Percentiles rank a stretch among this genome's conserved stretches.
Evolutionary conservation across 805 yeast genomes (phyloP).

Genomic region (Ogataea angusta): DNA sequence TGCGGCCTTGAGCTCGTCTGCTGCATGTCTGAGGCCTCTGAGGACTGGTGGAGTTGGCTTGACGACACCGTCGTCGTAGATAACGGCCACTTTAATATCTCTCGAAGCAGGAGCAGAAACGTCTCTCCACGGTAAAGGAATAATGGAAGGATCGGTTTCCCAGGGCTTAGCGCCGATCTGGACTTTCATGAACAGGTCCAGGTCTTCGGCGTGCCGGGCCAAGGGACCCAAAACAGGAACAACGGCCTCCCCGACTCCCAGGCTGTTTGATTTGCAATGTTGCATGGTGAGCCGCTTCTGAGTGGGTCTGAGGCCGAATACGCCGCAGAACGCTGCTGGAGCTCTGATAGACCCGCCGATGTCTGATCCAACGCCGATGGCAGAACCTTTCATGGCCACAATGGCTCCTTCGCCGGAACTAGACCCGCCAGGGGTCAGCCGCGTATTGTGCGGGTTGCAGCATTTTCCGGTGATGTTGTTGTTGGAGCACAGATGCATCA

Average conservation of each 20-base stretch:
- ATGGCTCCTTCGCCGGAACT: constrained; percentile 8
- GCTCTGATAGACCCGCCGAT: constrained; percentile 7
- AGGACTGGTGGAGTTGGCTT: constrained; percentile 47
- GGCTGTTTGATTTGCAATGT: constrained; percentile 36
- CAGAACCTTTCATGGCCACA: constrained; percentile 6
- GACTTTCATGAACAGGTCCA: constrained; percentile 46
- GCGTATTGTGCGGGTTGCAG: constrained; percentile 3
- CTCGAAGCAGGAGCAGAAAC: constrained; percentile 34
- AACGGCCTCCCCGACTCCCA: constrained; percentile 46
- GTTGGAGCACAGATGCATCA: constrained; percentile 8
- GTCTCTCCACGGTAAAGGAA: constrained; percentile 50
- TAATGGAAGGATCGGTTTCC: constrained; percentile 45
- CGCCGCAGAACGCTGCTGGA: constrained; percentile 53
- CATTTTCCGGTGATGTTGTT: constrained; percentile 8
- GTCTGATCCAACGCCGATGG: constrained; percentile 6
- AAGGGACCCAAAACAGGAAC: constrained; percentile 44
- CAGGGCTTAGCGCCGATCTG: constrained; percentile 51
- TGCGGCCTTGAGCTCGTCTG: constrained; percentile 48
- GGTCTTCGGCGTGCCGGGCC: constrained; percentile 45
- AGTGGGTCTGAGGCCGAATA: constrained; percentile 49
- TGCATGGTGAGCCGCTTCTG: constrained; percentile 43
- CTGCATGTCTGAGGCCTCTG: constrained; percentile 45
- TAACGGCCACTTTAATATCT: constrained; percentile 43
- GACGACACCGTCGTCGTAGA: constrained; percentile 46
- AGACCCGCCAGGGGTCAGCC: constrained; percentile 5